These are phyloP conservation scores for Pichia heedii DNA, from an alignment of 805 yeast species.

Conservation along the genomic window DNA sequence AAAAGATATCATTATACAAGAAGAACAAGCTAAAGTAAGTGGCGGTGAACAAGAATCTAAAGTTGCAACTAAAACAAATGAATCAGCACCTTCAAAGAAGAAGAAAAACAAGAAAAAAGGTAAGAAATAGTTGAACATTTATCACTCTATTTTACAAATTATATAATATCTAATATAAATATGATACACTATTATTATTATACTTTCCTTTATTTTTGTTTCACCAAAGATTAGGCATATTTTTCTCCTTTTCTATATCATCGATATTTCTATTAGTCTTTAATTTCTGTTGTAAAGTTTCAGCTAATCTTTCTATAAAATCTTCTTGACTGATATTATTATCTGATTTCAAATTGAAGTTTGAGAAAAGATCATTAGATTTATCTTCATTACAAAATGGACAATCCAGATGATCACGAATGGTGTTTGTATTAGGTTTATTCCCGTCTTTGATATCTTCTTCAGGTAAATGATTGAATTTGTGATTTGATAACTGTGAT, in stretches of 20 bases:
- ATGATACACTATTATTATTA: background rate
- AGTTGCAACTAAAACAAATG: background rate
- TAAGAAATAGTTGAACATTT: constrained; percentile 10
- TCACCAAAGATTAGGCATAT: constrained; percentile 7
- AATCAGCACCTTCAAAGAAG: constrained; percentile 3
- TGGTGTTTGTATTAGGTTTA: background rate
- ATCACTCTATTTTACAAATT: background rate
- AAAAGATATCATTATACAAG: constrained; percentile 10
- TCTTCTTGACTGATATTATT: constrained; percentile 1
- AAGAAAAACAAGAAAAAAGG: constrained; percentile 19
- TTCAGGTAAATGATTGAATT: background rate
- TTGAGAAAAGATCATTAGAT: constrained; percentile 1
- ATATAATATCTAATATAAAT: background rate
- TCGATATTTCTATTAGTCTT: background rate
- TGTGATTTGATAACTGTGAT: constrained; percentile 2
- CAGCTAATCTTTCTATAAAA: constrained; percentile 5
- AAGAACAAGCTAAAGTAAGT: background rate
- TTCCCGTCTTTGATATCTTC: background rate
- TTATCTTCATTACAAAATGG: constrained; percentile 5
- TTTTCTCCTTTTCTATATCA: background rate
- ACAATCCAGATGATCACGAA: constrained; percentile 1
- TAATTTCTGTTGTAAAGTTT: constrained; percentile 4
- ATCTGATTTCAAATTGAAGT: background rate
- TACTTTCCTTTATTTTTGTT: background rate
- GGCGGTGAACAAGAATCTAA: background rate